Percentiles rank a stretch among this genome's conserved stretches.
These are phyloP conservation scores for Arxiozyma slooffiae DNA, from an alignment of 1,139 yeast species.

Conservation along the genomic window DNA sequence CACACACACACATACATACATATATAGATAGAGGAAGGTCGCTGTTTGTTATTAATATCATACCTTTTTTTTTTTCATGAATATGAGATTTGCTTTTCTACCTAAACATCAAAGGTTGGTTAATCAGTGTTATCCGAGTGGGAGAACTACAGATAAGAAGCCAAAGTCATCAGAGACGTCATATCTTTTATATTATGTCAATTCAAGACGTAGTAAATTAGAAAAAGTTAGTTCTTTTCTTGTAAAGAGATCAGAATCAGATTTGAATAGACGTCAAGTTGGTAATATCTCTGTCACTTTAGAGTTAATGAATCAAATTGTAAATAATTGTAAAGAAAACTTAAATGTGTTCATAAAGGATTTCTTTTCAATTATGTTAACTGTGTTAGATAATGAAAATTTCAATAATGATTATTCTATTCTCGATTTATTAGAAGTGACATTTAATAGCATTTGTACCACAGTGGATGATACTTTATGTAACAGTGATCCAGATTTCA, in stretches of 20 bases:
- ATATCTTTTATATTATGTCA: constrained; percentile 81
- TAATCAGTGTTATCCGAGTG: constrained; percentile 87
- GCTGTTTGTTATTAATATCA: not conserved
- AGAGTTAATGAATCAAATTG: constrained; percentile 57
- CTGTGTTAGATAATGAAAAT: constrained; percentile 21
- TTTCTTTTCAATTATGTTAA: constrained; percentile 40
- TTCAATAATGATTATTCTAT: constrained; percentile 27
- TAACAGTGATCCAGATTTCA: constrained; percentile 59
- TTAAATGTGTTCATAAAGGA: constrained; percentile 69
- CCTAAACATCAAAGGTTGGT: constrained; percentile 88
- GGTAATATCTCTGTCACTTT: constrained; percentile 82
- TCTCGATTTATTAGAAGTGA: constrained; percentile 28
- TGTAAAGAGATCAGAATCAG: constrained; percentile 52
- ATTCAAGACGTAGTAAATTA: constrained; percentile 77
- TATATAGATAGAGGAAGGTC: not conserved
- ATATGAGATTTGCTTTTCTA: constrained; percentile 34
- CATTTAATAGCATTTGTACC: constrained; percentile 42
- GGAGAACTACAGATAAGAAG: constrained; percentile 71
- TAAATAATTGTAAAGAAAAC: constrained; percentile 70
- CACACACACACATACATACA: too few species aligned
- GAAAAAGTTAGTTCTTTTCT: constrained; percentile 75
- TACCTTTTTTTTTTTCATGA: constrained; percentile 4
- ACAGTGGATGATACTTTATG: constrained; percentile 60
- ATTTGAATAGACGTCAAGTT: constrained; percentile 49
- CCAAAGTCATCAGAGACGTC: constrained; percentile 90